Conservation (phyloP, 805 yeast genomes). For the Vanderwaltozyma verrucispora region DNA sequence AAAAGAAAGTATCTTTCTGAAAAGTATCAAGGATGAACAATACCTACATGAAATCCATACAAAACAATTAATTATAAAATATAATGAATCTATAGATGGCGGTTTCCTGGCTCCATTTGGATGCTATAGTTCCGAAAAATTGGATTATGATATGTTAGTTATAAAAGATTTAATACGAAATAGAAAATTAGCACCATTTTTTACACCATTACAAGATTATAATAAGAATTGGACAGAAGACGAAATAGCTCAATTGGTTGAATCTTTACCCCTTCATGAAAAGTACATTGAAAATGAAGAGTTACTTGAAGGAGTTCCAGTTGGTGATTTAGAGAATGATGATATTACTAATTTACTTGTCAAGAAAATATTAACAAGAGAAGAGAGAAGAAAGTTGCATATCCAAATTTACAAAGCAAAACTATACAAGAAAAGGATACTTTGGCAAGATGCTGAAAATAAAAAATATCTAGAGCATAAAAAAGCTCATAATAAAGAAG, state of each 20-base stretch:
- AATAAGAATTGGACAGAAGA: slow-evolving; percentile 62
- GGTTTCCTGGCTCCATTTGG: slow-evolving; percentile 91
- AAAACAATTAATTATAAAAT: slow-evolving; percentile 46
- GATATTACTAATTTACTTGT: slow-evolving; percentile 26
- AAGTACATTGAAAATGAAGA: slow-evolving; percentile 31
- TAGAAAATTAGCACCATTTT: slow-evolving; percentile 80
- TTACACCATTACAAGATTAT: slow-evolving; percentile 76
- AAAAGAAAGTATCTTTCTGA: slow-evolving; percentile 39
- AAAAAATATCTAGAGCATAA: slow-evolving; percentile 46
- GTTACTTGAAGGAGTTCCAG: slow-evolving; percentile 27
- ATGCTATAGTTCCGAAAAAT: slow-evolving; percentile 59
- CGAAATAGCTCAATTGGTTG: slow-evolving; percentile 46
- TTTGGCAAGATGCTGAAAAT: slow-evolving; percentile 50
- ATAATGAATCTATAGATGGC: slow-evolving; percentile 77
- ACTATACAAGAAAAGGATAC: slow-evolving; percentile 31
- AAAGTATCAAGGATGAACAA: too few species aligned
- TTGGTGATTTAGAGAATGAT: slow-evolving; percentile 18
- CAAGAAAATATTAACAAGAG: slow-evolving; percentile 14
- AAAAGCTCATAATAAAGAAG: slow-evolving; percentile 21
- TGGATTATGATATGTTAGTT: slow-evolving; percentile 64
- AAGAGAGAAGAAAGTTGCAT: slow-evolving; percentile 23
- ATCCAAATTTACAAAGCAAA: slow-evolving; percentile 27
- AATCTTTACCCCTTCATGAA: slow-evolving; percentile 47
- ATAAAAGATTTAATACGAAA: slow-evolving; percentile 61
- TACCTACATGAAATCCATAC: slow-evolving; percentile 43